Conservation (phyloP, 2,329 filamentous ascomycete genomes). For the Aspergillus sp. region DNA sequence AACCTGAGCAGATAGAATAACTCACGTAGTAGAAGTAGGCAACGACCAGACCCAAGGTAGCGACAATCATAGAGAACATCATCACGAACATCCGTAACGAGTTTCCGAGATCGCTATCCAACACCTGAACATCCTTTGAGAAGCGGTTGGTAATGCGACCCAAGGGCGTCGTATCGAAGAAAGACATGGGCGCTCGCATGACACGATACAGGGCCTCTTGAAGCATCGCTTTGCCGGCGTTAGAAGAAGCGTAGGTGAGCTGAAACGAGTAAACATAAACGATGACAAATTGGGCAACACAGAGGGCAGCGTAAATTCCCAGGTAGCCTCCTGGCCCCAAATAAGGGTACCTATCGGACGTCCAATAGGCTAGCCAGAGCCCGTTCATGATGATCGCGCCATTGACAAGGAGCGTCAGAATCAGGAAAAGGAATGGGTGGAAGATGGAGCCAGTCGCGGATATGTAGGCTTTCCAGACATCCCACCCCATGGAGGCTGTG, state of each 20-base stretch:
- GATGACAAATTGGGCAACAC: slow-evolving; percentile 66
- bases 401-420: slow-evolving; percentile 70
- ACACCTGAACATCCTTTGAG: slow-evolving; percentile 90
- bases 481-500: slow-evolving; percentile 74
- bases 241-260: slow-evolving; percentile 77
- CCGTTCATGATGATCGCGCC: slow-evolving; percentile 84
- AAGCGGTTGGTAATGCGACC: slow-evolving; percentile 96
- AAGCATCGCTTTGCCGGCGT: slow-evolving; percentile 78
- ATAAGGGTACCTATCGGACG: slow-evolving; percentile 67
- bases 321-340: slow-evolving; percentile 69
- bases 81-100: slow-evolving; percentile 91
- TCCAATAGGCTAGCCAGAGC: slow-evolving; percentile 94
- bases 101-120: slow-evolving; percentile 90
- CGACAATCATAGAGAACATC: slow-evolving; percentile 76
- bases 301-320: slow-evolving; percentile 69
- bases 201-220: slow-evolving; percentile 76
- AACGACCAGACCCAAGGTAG: slow-evolving; percentile 87
- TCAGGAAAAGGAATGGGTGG: slow-evolving; percentile 59
- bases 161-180: slow-evolving; percentile 95
- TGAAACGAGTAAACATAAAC: slow-evolving; percentile 79
- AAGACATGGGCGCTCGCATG: slow-evolving; percentile 71
- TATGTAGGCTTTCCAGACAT: slow-evolving; percentile 76
- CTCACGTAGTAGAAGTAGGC: slow-evolving; percentile 81
- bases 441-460: slow-evolving; percentile 69
- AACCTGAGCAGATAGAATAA: neutral